phyloP scores from a whole-genome alignment of 495 filamentous ascomycete genomes.

The Podospora didyma region DNA sequence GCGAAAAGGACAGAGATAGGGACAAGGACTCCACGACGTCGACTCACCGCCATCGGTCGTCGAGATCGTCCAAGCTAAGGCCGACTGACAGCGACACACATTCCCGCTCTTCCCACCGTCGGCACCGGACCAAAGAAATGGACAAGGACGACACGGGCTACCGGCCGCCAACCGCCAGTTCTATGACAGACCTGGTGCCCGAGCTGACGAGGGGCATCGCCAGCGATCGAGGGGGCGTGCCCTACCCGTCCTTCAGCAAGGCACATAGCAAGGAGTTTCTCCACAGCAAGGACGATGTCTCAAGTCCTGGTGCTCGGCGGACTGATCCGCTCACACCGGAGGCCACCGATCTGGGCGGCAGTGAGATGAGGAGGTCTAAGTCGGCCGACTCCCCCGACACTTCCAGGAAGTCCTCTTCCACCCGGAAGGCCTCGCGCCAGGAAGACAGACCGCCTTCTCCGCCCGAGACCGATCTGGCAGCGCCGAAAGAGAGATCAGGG shows the following conservation, averaged over 20 bases:
- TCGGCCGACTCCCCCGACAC: constrained; percentile 24
- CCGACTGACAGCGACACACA: constrained; percentile 35
- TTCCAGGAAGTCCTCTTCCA: constrained; percentile 24
- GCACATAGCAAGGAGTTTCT: constrained; percentile 72
- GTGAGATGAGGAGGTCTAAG: constrained; percentile 40
- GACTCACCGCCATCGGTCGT: constrained; percentile 21
- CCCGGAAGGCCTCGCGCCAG: constrained; percentile 28
- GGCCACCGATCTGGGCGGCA: constrained; percentile 66
- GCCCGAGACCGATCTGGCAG: constrained; percentile 53
- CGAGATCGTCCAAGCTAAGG: constrained; percentile 35
- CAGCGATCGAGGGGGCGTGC: constrained; percentile 54
- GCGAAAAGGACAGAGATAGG: constrained; percentile 25
- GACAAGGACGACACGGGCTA: constrained; percentile 28
- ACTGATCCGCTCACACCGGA: constrained; percentile 69
- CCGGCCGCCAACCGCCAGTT: constrained; percentile 27
- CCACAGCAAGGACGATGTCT: constrained; percentile 55
- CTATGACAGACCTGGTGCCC: constrained; percentile 46
- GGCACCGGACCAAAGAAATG: constrained; percentile 37
- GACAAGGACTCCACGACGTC: constrained; percentile 22
- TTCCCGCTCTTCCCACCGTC: constrained; percentile 35
- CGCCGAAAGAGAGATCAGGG: constrained; percentile 36
- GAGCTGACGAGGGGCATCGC: constrained; percentile 42
- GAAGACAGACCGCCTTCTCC: constrained; percentile 50
- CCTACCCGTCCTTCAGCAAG: constrained; percentile 86
- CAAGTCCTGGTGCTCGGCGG: constrained; percentile 28